Evolutionary conservation across 108 stramenopile species (phyloP).

Genomic region (Fragilariopsis cylindrus): DNA sequence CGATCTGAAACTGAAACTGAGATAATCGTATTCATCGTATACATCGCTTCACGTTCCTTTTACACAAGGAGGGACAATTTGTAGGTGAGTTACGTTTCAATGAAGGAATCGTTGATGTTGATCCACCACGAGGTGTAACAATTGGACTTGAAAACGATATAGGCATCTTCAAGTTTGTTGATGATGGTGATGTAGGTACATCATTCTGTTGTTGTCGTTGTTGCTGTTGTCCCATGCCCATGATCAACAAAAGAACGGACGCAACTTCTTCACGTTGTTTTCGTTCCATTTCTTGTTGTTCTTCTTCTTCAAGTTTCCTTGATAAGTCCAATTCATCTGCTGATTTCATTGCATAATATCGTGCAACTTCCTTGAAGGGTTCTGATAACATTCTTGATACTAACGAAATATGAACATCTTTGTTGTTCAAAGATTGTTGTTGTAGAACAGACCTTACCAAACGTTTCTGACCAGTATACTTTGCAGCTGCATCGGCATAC

Average conservation of each 20-base stretch:
- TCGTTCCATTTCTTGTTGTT: conserved; percentile 14
- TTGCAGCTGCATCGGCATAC: conserved; percentile 28
- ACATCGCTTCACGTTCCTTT: conserved; percentile 11
- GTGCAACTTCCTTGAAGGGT: conserved; percentile 17
- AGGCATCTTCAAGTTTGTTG: not conserved
- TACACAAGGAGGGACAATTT: not conserved
- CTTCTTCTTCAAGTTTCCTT: conserved; percentile 3
- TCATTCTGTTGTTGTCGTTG: not conserved
- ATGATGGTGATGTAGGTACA: not conserved
- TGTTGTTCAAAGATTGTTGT: conserved; percentile 22
- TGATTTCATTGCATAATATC: conserved; percentile 16
- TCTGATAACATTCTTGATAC: conserved; percentile 13
- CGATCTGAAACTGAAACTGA: not conserved
- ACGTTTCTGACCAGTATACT: conserved; percentile 21
- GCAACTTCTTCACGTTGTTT: conserved; percentile 18
- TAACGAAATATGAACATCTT: conserved; percentile 8
- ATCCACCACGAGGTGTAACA: conserved; percentile 11
- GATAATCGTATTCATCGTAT: not conserved
- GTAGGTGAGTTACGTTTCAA: not conserved
- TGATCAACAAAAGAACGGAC: conserved; percentile 9
- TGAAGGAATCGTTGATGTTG: not conserved
- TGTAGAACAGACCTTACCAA: conserved; percentile 24
- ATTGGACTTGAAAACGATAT: not conserved
- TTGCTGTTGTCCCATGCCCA: not conserved
- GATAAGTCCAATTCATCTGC: conserved; percentile 13